Evolutionary conservation across 306 rosid genomes (phyloP), one percentile per base, ranked within the genome.

Genomic region (Trifolium subterraneum): DNA sequence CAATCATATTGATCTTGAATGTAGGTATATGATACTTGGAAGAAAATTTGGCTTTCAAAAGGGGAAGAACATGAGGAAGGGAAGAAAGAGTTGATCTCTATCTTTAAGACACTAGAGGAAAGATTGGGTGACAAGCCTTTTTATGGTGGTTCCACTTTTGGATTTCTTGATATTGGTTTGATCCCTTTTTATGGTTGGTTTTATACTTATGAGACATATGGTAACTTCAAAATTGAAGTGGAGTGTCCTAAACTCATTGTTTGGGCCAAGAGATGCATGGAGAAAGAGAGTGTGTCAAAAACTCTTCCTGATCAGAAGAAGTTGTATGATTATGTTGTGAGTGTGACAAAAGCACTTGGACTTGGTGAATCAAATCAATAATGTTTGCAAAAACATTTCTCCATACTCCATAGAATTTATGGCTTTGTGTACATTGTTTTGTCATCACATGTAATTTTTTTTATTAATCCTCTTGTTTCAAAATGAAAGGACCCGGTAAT

Each of bases 181-280:
- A 31, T 84, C 36, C 77, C 90, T 3, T 71, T 65, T 39, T 80
- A 75, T 1, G 6, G 70, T 13, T 84, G 89, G 93, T 86, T 88
- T 19, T 73, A 80, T 48, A 12, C 82, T 8, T 84, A 10, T 51
- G 87, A 86, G 63, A 56, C 66, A 0, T 79, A 47, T 61, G 90
- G 79, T 0, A 77, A 82, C 38, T 84, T 86, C 68, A 86, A 79
- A 54, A 70, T 82, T 38, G 89, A 84, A 62, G 52, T 64, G 8
- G 86, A 70, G 83, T 82, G 87, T 31, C 93, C 90, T 61, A 81
- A 83, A 72, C 60, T 87, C 1, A 5, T 85, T 12, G 69, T 55
- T 23, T 87, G 94, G 91, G 84, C 35, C 8, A 84, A 54, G 48
- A 86, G 85, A 47, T 82, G 93, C 75, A 18, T 78, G 58, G 54